Conservation (phyloP, 495 filamentous ascomycete genomes). For the Viridothelium virens region DNA sequence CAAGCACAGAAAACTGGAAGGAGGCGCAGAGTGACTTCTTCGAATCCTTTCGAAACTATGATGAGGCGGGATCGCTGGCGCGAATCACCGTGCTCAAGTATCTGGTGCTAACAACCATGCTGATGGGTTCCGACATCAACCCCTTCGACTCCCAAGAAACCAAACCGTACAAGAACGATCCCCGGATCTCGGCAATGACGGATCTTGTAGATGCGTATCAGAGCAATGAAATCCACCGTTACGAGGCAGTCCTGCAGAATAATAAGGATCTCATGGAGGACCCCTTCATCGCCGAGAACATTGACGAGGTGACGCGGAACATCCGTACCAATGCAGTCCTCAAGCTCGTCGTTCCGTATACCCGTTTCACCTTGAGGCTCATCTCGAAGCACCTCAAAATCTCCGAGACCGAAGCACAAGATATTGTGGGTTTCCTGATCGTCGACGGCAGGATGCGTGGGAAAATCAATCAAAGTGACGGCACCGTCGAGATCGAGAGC, state of each 20-base stretch:
- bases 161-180: constrained; percentile 96
- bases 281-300: constrained; percentile 97
- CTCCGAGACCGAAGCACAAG: constrained; percentile 73
- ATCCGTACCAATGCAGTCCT: constrained; percentile 94
- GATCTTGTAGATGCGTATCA: constrained; percentile 95
- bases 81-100: constrained; percentile 98
- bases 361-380: constrained; percentile 77
- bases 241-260: constrained; percentile 77
- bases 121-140: constrained; percentile 99
- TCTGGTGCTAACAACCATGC: constrained; percentile 90
- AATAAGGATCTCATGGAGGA: constrained; percentile 86
- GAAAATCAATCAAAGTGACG: constrained; percentile 80
- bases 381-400: constrained; percentile 82
- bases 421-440: constrained; percentile 88
- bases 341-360: constrained; percentile 91
- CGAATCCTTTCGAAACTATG: constrained; percentile 97
- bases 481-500: constrained; percentile 73
- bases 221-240: constrained; percentile 84
- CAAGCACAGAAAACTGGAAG: constrained; percentile 80
- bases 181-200: constrained; percentile 92
- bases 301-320: constrained; percentile 96
- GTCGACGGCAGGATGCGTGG: constrained; percentile 78
- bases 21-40: constrained; percentile 96
- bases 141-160: constrained; percentile 98
- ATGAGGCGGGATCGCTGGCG: constrained; percentile 92